Percentiles rank a stretch among this genome's conserved stretches.
These are phyloP conservation scores for Selaginella tamariscina DNA, from an alignment of 75 land plant species.

Conservation along the genomic window DNA sequence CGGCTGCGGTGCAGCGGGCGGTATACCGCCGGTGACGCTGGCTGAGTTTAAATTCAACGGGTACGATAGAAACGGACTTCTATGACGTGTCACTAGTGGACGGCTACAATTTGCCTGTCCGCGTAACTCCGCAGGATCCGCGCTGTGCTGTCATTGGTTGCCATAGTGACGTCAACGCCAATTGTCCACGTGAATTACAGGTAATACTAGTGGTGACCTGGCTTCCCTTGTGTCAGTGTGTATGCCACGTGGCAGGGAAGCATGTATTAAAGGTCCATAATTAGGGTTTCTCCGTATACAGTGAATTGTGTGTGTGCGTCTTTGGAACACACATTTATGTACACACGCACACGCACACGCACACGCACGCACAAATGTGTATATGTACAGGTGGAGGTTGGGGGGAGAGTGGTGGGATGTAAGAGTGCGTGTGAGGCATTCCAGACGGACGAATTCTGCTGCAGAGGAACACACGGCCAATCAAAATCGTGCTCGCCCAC, in stretches of 20 bases:
- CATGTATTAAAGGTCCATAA: no score
- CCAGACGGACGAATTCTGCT: slow-evolving; percentile 8
- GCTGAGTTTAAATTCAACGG: slow-evolving; percentile 66
- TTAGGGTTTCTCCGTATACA: no score
- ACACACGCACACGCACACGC: no score
- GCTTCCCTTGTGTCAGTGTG: no score
- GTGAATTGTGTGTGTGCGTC: no score
- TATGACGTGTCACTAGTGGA: slow-evolving; percentile 68
- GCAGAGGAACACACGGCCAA: not conserved
- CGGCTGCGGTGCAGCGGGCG: slow-evolving; percentile 56
- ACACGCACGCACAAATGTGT: no score
- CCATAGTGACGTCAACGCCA: not conserved
- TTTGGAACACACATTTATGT: no score
- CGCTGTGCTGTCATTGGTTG: not conserved
- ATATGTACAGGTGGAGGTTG: not conserved
- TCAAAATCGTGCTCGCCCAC: not conserved
- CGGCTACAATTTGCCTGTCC: slow-evolving; percentile 66
- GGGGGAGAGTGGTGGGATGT: not conserved
- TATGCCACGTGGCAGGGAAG: no score
- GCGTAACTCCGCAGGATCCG: slow-evolving; percentile 30
- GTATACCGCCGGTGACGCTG: slow-evolving; percentile 58
- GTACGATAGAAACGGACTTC: slow-evolving; percentile 34
- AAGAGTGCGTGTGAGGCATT: slow-evolving; percentile 10
- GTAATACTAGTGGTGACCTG: no score
- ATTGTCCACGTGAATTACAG: not conserved